These are phyloP conservation scores for Camillea tinctor DNA, from an alignment of 2,329 filamentous ascomycete species.

Conservation along the genomic window DNA sequence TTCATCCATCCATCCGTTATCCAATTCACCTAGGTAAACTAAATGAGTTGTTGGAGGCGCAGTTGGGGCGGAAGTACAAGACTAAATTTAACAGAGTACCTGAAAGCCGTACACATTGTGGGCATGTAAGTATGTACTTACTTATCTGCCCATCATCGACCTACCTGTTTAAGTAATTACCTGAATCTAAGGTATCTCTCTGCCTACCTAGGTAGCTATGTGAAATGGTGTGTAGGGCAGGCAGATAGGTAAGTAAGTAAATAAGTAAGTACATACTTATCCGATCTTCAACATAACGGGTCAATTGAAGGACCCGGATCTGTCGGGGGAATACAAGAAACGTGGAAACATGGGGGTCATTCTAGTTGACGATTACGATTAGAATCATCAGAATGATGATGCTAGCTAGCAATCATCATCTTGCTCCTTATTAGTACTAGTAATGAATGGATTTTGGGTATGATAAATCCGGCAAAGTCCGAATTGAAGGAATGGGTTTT, in stretches of 20 bases:
- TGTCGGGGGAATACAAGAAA: constrained; percentile 12
- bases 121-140: too few relatives aligned
- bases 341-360: constrained; percentile 3
- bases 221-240: too few relatives aligned
- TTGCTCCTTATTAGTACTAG: too few relatives aligned
- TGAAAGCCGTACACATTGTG: not conserved
- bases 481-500: not conserved
- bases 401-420: too few relatives aligned
- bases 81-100: not conserved
- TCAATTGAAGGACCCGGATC: constrained; percentile 12
- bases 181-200: not conserved
- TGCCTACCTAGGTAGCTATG: not conserved
- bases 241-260: too few relatives aligned
- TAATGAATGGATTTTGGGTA: not conserved
- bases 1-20: not conserved
- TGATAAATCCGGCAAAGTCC: constrained; percentile 22
- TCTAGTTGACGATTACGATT: not conserved
- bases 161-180: not conserved
- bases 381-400: not conserved
- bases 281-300: not conserved
- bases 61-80: not conserved
- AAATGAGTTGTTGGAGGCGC: not conserved
- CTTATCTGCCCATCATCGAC: not conserved
- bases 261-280: not conserved
- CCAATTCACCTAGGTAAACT: not conserved